Evolutionary conservation across 2,329 filamentous ascomycete genomes (phyloP).

Genomic region (Rhynchosporium graminicola): DNA sequence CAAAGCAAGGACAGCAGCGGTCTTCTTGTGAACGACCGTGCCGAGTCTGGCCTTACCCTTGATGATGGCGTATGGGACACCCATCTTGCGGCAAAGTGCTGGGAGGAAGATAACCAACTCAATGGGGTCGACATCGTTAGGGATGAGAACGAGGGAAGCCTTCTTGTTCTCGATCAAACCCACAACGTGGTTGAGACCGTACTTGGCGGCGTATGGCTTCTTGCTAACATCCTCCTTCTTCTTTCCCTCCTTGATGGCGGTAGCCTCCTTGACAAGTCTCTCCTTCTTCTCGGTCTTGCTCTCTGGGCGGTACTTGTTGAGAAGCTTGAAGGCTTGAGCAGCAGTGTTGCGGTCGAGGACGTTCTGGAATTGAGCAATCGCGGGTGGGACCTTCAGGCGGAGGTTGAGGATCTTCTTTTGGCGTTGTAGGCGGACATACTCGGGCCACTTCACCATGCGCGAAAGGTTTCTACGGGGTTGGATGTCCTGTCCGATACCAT

Average conservation of each 20-base stretch:
- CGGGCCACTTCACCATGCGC: slow-evolving; percentile 99
- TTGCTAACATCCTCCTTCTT: slow-evolving; percentile 99
- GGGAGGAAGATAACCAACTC: slow-evolving; percentile 99
- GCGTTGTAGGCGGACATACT: slow-evolving; percentile 92
- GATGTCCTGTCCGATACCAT: slow-evolving; percentile 97
- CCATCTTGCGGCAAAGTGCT: slow-evolving; percentile 99
- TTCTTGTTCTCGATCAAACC: slow-evolving; percentile 99
- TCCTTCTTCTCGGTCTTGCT: slow-evolving; percentile 99
- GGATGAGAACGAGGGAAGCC: slow-evolving; percentile 95
- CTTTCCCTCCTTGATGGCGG: slow-evolving; percentile 97
- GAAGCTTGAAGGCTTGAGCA: slow-evolving; percentile 96
- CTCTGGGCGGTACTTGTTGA: slow-evolving; percentile 99
- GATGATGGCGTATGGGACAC: slow-evolving; percentile 97
- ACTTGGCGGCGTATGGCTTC: slow-evolving; percentile 99
- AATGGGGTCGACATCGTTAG: slow-evolving; percentile 99
- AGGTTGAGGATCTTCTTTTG: slow-evolving; percentile 94
- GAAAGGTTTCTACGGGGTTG: slow-evolving; percentile 94
- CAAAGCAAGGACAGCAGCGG: slow-evolving; percentile 90
- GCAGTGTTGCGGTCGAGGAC: slow-evolving; percentile 96
- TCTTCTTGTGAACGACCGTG: slow-evolving; percentile 99
- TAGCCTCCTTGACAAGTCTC: slow-evolving; percentile 96
- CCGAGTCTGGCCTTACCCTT: slow-evolving; percentile 99
- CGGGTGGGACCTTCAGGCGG: slow-evolving; percentile 96
- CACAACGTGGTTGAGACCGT: slow-evolving; percentile 99
- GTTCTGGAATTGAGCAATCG: slow-evolving; percentile 96